These are phyloP conservation scores for Phytopythium litorale DNA, from an alignment of 352 stramenopile genomes.

Conservation along the genomic window DNA sequence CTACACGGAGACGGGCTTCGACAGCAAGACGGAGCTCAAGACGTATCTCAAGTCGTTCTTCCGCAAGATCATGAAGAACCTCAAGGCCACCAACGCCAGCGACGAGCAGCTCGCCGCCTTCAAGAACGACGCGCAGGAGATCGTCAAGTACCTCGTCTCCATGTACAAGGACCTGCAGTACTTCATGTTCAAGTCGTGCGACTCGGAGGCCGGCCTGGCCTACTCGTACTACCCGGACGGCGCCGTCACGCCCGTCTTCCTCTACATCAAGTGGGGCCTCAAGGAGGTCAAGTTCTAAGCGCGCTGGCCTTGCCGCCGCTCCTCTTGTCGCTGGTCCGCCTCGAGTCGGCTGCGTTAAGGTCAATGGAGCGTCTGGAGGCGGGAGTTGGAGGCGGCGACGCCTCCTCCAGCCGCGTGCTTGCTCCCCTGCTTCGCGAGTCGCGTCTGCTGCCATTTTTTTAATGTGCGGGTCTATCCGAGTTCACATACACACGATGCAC, in stretches of 20 bases:
- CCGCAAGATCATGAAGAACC: slow-evolving; percentile 64
- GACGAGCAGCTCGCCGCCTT: slow-evolving; percentile 47
- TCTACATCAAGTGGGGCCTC: slow-evolving; percentile 69
- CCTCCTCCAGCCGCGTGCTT: neutral
- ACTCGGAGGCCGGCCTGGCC: slow-evolving; percentile 56
- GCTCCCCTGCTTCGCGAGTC: neutral
- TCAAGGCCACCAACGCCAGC: slow-evolving; percentile 37
- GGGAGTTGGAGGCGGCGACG: no score
- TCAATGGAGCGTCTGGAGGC: neutral
- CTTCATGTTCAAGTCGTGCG: slow-evolving; percentile 65
- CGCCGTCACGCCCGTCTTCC: slow-evolving; percentile 42
- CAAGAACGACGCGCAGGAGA: slow-evolving; percentile 60
- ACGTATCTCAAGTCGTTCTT: slow-evolving; percentile 73
- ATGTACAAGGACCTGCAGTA: slow-evolving; percentile 68
- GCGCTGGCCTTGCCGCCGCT: slow-evolving; percentile 3
- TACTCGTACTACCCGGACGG: slow-evolving; percentile 67
- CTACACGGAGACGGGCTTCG: slow-evolving; percentile 60
- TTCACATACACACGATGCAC: neutral
- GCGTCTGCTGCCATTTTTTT: slow-evolving; percentile 6
- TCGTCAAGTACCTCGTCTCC: slow-evolving; percentile 61
- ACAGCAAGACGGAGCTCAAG: slow-evolving; percentile 62
- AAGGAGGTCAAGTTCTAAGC: slow-evolving; percentile 75
- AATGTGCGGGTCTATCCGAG: neutral
- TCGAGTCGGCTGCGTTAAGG: neutral
- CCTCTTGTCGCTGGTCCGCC: neutral